Conservation (phyloP, 2,329 filamentous ascomycete genomes). For the Aureobasidium vineae region DNA sequence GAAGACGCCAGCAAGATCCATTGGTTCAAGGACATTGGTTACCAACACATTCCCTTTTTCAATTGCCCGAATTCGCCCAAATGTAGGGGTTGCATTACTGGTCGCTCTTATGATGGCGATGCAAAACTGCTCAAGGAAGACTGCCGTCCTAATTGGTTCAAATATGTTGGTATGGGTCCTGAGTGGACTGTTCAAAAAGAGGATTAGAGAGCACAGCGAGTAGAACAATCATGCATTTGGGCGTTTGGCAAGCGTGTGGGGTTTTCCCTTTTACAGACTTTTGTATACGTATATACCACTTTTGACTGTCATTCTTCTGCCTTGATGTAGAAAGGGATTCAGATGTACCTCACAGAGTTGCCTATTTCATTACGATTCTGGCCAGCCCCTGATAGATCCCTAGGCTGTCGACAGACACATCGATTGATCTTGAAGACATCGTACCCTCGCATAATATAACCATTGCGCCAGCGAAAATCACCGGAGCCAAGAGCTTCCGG, state of each 20-base stretch:
- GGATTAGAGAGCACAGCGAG: background rate
- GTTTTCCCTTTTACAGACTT: background rate
- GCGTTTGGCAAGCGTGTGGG: background rate
- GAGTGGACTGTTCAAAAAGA: constrained; percentile 27
- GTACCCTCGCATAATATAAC: no score
- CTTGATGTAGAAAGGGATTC: background rate
- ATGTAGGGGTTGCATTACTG: constrained; percentile 82
- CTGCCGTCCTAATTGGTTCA: constrained; percentile 96
- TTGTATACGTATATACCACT: constrained; percentile 15
- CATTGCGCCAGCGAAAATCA: no score
- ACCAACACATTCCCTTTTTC: constrained; percentile 97
- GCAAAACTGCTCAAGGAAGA: constrained; percentile 84
- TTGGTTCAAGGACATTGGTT: constrained; percentile 99
- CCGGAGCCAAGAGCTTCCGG: no score
- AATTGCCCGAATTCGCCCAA: constrained; percentile 98
- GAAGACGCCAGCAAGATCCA: constrained; percentile 89
- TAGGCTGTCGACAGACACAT: no score
- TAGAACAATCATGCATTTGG: background rate
- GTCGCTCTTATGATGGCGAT: constrained; percentile 85
- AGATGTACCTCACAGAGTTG: background rate
- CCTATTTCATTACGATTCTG: no score
- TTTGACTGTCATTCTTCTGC: background rate
- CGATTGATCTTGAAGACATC: no score
- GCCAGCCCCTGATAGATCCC: no score
- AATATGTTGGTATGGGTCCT: constrained; percentile 78